Conservation (phyloP, 2,329 filamentous ascomycete genomes). For the Penicillium hesseltinei region DNA sequence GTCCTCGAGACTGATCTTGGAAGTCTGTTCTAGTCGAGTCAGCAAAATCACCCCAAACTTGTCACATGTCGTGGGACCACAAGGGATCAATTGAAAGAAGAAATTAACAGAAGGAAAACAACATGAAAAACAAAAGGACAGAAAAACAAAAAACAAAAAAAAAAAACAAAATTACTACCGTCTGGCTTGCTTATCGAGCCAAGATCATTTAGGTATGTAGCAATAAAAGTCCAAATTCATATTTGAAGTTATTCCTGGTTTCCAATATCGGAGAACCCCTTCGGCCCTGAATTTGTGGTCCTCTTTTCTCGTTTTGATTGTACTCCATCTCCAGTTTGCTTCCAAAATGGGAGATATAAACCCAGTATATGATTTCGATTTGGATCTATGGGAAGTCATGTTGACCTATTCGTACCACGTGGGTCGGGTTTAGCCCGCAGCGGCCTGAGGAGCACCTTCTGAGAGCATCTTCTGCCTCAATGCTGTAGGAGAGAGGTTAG, state of each 20-base stretch:
- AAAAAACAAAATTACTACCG: background rate
- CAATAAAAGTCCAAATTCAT: background rate
- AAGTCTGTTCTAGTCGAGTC: conserved; percentile 1
- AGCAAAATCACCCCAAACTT: too few species aligned
- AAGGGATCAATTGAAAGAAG: background rate
- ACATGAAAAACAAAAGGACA: background rate
- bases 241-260: background rate
- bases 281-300: background rate
- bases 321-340: background rate
- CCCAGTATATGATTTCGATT: background rate
- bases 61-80: background rate
- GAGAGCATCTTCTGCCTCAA: conserved; percentile 54
- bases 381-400: background rate
- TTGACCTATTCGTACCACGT: background rate
- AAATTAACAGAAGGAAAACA: background rate
- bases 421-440: conserved; percentile 17
- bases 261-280: background rate
- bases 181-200: background rate
- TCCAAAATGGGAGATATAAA: background rate
- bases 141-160: too few species aligned
- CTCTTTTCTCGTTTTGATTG: background rate
- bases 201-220: background rate
- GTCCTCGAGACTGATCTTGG: conserved; percentile 2
- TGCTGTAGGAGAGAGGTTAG: conserved; percentile 36
- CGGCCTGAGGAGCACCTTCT: conserved; percentile 37